Evolutionary conservation across 225 moss, liverwort and hornwort genomes (phyloP).

Genomic region (Pseudoscleropodium purum): DNA sequence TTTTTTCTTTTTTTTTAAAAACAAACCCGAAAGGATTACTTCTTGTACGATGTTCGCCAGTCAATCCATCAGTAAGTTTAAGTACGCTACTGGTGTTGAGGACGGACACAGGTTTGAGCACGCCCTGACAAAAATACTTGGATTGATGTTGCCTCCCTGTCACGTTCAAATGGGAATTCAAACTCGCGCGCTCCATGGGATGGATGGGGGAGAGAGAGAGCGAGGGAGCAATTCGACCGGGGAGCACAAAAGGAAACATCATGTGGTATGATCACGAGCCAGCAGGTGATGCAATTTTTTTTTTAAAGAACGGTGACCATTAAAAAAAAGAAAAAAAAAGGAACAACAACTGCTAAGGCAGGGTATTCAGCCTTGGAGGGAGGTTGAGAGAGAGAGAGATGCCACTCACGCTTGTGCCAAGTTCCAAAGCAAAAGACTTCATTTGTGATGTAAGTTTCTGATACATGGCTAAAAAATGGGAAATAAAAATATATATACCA

Average conservation of each 20-base stretch:
- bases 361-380: too few species aligned
- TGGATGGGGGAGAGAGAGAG: neutral
- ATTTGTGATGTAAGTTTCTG: neutral
- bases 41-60: neutral
- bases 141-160: neutral
- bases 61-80: conserved; percentile 2
- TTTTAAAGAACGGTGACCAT: too few species aligned
- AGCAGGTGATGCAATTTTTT: too few species aligned
- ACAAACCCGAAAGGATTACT: too few species aligned
- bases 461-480: neutral
- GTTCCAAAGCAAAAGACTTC: too few species aligned
- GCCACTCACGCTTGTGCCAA: too few species aligned
- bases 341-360: too few species aligned
- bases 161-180: neutral
- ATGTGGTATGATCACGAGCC: neutral
- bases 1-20: too few species aligned
- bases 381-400: too few species aligned
- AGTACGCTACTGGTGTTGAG: neutral
- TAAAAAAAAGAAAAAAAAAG: too few species aligned
- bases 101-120: neutral
- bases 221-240: neutral
- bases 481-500: too few species aligned
- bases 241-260: neutral
- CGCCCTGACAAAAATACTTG: neutral
- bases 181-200: neutral